phyloP scores from a whole-genome alignment of 495 filamentous ascomycete species.

The Hypoxylon trugodes region DNA sequence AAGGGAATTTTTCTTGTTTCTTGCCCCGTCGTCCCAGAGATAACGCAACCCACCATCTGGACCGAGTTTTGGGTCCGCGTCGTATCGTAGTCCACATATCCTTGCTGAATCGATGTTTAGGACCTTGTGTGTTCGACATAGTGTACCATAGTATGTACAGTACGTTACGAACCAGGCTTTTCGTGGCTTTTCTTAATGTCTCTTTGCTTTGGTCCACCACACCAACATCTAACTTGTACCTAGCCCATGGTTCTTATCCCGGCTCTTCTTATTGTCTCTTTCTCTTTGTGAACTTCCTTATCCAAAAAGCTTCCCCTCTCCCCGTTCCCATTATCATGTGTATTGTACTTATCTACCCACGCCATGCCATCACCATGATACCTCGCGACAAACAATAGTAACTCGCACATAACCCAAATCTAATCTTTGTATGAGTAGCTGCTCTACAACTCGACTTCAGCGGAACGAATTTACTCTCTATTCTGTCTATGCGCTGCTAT shows the following conservation, averaged over 20 bases:
- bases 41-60: slow-evolving; percentile 34
- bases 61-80: slow-evolving; percentile 35
- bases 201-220: slow-evolving; percentile 4
- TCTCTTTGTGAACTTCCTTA: slow-evolving; percentile 4
- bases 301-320: no score
- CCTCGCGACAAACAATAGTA: no score
- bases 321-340: no score
- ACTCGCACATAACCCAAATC: not conserved
- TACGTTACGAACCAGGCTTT: not conserved
- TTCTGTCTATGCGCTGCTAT: slow-evolving; percentile 26
- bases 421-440: slow-evolving; percentile 18
- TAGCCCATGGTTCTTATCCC: slow-evolving; percentile 11
- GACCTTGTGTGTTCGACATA: not conserved
- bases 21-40: slow-evolving; percentile 4
- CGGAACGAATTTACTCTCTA: not conserved
- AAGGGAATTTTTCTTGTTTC: slow-evolving; percentile 37
- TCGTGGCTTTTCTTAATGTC: not conserved
- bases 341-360: no score
- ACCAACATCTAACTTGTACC: slow-evolving; percentile 3
- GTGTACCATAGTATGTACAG: not conserved
- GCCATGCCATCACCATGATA: no score
- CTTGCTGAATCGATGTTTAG: slow-evolving; percentile 13
- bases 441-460: not conserved
- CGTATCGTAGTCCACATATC: slow-evolving; percentile 32
- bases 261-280: slow-evolving; percentile 1